Evolutionary conservation across 148 eudicot species (phyloP), one percentile per base, ranked within the genome.

Genomic region (Nepenthes mirabilis): DNA sequence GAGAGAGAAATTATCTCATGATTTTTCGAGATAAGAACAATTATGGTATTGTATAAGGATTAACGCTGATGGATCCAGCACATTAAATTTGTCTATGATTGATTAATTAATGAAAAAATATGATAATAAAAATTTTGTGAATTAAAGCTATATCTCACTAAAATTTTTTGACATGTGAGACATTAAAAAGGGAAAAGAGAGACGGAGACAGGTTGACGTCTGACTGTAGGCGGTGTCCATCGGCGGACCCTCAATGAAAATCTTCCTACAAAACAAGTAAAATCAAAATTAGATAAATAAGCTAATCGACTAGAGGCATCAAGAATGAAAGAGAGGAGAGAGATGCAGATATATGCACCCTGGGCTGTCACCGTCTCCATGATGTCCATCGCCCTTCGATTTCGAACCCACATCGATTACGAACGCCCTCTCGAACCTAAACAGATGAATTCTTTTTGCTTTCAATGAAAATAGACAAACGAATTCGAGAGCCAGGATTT

Each of bases 211-310:
- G 23, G 0, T 23, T 23, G 11, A 9, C 5, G 23, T 33, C 72
- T 74, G 1, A 80, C 81, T 47, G n/a, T 70, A 47, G 2, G 78
- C 74, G 11, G 84, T 77, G 14, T 86, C 89, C 72, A 77, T 83
- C 0, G 84, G 82, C 43, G 83, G 67, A 54, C 89, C 94, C 11
- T 86, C 94, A 47, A 86, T 79, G 75, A 86, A 86, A 35, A 86
- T 86, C 69, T 86, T 83, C 68, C 89, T 86, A 84, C 34, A 60
- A 69, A 40, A 13, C 52, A 49, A 6, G 11, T 34, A 6, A 11
- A 37, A 62, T 9, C n/a, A 52, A 47, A 2, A 1, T 6, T 5
- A 5, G 56, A 37, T 13, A 1, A 37, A 35, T 23, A 23, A 23
- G 23, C 23, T 23, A 23, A 23, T 36, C 11, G 9, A 58, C 36